Conservation (phyloP, 306 rosid species). For the Castanea mollissima region DNA sequence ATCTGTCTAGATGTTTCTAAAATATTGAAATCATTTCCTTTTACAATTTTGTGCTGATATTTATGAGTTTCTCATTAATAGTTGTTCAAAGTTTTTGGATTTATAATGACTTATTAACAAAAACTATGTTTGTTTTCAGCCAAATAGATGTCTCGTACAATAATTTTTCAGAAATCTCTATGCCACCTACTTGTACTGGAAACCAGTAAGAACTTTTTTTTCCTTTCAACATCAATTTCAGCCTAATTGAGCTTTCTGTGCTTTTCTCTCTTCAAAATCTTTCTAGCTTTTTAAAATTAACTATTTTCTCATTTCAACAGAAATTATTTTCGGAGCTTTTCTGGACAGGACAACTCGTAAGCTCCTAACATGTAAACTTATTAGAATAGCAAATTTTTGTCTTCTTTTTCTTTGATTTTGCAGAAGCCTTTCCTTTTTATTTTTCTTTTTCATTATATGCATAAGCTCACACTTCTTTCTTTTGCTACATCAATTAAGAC, state of each 20-base stretch:
- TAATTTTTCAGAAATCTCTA: slow-evolving; percentile 6
- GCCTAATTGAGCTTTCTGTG: not conserved
- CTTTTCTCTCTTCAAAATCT: not conserved
- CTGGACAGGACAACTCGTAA: slow-evolving; percentile 11
- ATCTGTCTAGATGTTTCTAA: too few species aligned
- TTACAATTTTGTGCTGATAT: too few species aligned
- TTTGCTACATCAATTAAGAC: not conserved
- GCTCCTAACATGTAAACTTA: not conserved
- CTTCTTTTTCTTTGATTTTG: not conserved
- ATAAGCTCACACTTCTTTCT: not conserved
- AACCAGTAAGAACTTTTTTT: slow-evolving; percentile 3
- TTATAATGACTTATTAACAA: not conserved
- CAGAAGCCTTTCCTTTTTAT: not conserved
- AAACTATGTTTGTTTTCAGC: not conserved
- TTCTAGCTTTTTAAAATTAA: not conserved
- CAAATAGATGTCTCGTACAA: slow-evolving; percentile 22
- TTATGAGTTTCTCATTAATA: too few species aligned
- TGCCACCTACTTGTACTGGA: not conserved
- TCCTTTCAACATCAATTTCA: not conserved
- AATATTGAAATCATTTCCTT: too few species aligned
- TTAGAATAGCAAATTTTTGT: not conserved
- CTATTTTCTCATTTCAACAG: slow-evolving; percentile 1
- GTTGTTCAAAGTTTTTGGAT: not conserved
- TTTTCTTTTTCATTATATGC: not conserved
- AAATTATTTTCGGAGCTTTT: slow-evolving; percentile 18